Percentiles rank a stretch among this genome's conserved stretches.
Evolutionary conservation across 148 eudicot genomes (phyloP).

Genomic region (Rhododendron ovatum): DNA sequence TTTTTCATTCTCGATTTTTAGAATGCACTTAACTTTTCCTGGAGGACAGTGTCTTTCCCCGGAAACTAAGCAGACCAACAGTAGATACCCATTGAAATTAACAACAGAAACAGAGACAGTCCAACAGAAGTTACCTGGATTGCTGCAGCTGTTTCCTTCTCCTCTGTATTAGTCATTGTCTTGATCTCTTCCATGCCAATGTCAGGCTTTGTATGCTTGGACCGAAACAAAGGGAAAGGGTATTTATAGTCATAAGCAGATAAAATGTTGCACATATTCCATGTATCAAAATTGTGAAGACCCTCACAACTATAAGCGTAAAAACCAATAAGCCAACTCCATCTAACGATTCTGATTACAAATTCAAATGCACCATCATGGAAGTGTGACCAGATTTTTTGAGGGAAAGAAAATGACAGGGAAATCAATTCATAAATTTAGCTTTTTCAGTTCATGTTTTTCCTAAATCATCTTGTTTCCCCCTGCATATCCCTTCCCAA

Average conservation of each 20-base stretch:
- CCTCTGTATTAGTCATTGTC: background rate
- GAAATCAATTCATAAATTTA: background rate
- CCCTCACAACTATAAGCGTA: background rate
- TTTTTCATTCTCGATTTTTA: too few relatives aligned
- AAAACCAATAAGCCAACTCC: background rate
- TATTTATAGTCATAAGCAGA: background rate
- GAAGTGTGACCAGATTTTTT: background rate
- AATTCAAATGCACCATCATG: background rate
- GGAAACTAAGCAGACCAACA: too few relatives aligned
- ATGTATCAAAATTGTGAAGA: background rate
- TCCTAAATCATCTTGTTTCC: background rate
- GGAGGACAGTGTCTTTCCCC: too few relatives aligned
- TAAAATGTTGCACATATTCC: background rate
- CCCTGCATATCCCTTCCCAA: background rate
- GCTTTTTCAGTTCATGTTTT: background rate
- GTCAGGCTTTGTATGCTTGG: background rate
- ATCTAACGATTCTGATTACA: background rate
- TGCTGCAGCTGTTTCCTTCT: too few relatives aligned
- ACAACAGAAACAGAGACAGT: too few relatives aligned
- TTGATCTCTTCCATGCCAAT: conserved; percentile 6
- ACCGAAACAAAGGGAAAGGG: background rate
- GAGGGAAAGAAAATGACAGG: too few relatives aligned
- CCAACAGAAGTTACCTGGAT: too few relatives aligned
- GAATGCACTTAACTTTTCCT: too few relatives aligned
- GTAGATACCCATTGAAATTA: too few relatives aligned